phyloP scores from a whole-genome alignment of 2,329 filamentous ascomycete species.

The Arthrinium phaeospermum region DNA sequence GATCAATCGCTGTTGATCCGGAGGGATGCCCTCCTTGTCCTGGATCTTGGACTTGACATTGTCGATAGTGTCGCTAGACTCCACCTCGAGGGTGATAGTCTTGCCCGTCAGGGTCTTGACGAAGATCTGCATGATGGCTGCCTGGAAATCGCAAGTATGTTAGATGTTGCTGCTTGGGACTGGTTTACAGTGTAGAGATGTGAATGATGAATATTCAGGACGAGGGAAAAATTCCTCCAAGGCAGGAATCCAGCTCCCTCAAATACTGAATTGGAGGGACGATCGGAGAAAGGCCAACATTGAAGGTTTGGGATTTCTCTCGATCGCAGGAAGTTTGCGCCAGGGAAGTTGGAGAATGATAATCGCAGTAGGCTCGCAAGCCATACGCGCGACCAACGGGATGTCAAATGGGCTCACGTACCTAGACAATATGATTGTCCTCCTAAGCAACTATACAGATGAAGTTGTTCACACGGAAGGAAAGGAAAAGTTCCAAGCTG shows the following conservation, averaged over 20 bases:
- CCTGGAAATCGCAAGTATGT: background rate
- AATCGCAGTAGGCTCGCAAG: background rate
- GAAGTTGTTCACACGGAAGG: conserved; percentile 34
- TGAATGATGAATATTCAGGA: background rate
- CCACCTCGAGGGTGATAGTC: conserved; percentile 99
- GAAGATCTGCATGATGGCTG: conserved; percentile 78
- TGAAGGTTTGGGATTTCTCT: background rate
- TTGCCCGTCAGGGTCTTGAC: conserved; percentile 95
- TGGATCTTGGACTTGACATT: conserved; percentile 99
- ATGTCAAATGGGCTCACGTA: conserved; percentile 47
- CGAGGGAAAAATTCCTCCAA: background rate
- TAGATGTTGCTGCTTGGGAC: background rate
- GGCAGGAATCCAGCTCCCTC: background rate
- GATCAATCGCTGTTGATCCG: conserved; percentile 99
- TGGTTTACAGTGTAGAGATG: background rate
- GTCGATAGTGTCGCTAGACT: conserved; percentile 99
- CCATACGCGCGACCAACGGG: background rate
- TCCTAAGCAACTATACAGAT: conserved; percentile 68
- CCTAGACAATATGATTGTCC: conserved; percentile 68
- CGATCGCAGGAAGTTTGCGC: background rate
- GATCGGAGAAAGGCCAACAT: background rate
- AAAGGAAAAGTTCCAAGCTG: conserved; percentile 13
- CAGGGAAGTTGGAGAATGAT: background rate
- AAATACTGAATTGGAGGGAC: background rate
- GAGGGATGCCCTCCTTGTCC: conserved; percentile 99